A percentile compares a stretch with the other conserved stretches of the same genome.
Evolutionary conservation across 352 stramenopile genomes (phyloP).

Genomic region (Phytophthora pluvialis): DNA sequence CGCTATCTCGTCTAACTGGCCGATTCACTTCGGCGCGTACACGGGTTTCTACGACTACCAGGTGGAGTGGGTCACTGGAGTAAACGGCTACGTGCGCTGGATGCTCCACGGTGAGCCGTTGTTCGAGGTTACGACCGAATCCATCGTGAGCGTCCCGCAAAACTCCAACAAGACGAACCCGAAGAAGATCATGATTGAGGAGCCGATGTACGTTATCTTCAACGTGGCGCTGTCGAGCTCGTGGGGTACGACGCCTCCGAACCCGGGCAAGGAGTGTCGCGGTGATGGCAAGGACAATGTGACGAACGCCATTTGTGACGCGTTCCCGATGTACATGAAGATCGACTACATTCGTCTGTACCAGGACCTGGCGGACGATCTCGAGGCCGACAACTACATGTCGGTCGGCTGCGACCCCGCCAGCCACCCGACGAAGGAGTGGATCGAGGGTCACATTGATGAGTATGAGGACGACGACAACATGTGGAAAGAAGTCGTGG

Average conservation of each 20-base stretch:
- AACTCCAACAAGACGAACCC: slow-evolving; percentile 54
- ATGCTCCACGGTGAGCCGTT: slow-evolving; percentile 58
- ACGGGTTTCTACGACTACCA: slow-evolving; percentile 47
- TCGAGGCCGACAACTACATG: slow-evolving; percentile 57
- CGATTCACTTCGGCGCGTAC: slow-evolving; percentile 60
- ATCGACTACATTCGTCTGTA: slow-evolving; percentile 75
- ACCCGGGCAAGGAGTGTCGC: slow-evolving; percentile 54
- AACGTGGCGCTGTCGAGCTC: slow-evolving; percentile 94
- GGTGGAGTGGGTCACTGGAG: slow-evolving; percentile 75
- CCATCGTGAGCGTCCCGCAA: slow-evolving; percentile 59
- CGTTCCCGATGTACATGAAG: slow-evolving; percentile 78
- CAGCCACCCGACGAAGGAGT: slow-evolving; percentile 63
- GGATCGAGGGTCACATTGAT: slow-evolving; percentile 71
- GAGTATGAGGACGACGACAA: slow-evolving; percentile 68
- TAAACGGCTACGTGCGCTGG: slow-evolving; percentile 71
- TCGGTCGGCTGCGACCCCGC: slow-evolving; percentile 55
- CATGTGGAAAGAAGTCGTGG: slow-evolving; percentile 42
- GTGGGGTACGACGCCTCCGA: slow-evolving; percentile 79
- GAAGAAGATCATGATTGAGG: slow-evolving; percentile 74
- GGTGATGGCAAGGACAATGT: slow-evolving; percentile 50
- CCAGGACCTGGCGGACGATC: slow-evolving; percentile 48
- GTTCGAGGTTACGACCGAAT: slow-evolving; percentile 59
- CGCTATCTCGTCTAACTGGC: slow-evolving; percentile 78
- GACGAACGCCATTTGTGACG: slow-evolving; percentile 62
- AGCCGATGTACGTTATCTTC: slow-evolving; percentile 93